These are phyloP conservation scores for Wickerhamiella occidentalis DNA, from an alignment of 805 yeast species.

Conservation along the genomic window DNA sequence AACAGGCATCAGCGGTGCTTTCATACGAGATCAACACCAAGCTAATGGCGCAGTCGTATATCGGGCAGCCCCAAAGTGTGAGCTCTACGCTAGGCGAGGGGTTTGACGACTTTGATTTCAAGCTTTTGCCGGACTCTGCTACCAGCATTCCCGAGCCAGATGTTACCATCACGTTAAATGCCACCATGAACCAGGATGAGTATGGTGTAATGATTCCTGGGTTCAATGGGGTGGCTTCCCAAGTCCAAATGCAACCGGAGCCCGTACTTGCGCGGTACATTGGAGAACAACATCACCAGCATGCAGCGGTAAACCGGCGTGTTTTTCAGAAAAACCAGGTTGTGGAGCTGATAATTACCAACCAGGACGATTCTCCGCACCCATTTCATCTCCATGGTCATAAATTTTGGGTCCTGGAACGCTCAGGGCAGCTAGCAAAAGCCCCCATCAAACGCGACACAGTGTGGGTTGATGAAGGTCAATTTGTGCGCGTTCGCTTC, in stretches of 20 bases:
- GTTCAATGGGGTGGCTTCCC: background rate
- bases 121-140: background rate
- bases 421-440: slow-evolving; percentile 28
- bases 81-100: background rate
- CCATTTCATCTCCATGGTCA: slow-evolving; percentile 94
- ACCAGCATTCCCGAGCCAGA: background rate
- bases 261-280: background rate
- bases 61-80: background rate
- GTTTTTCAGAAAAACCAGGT: slow-evolving; percentile 14
- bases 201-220: slow-evolving; percentile 4
- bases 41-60: background rate
- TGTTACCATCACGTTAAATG: background rate
- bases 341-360: slow-evolving; percentile 66
- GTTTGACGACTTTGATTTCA: slow-evolving; percentile 1
- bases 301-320: background rate
- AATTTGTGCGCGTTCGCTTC: slow-evolving; percentile 56
- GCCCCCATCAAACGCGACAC: slow-evolving; percentile 59
- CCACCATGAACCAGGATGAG: slow-evolving; percentile 6
- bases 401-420: slow-evolving; percentile 60
- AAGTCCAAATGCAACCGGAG: too few relatives aligned
- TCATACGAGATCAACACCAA: background rate
- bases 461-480: slow-evolving; percentile 51
- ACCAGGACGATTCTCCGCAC: slow-evolving; percentile 75
- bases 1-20: background rate
- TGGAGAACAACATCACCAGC: background rate